Percentiles rank a stretch among this genome's conserved stretches.
Evolutionary conservation across 345 rosid species (phyloP).

Genomic region (Viola odorata): DNA sequence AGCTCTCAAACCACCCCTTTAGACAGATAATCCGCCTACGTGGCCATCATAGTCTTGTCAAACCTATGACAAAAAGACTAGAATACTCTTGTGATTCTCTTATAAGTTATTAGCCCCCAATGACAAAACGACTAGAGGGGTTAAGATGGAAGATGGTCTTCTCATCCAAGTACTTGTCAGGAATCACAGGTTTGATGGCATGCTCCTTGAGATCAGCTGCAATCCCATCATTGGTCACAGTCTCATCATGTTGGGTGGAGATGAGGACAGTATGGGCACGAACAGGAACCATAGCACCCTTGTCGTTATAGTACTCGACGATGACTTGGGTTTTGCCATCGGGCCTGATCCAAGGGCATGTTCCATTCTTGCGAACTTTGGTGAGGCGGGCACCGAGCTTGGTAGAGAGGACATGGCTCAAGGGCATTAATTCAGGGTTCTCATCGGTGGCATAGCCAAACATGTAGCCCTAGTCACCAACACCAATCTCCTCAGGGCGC

Average conservation of each 20-base stretch:
- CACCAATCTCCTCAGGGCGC: conserved; percentile 16
- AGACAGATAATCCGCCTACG: too few relatives aligned
- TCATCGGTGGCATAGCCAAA: conserved; percentile 19
- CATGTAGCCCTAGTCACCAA: conserved; percentile 15
- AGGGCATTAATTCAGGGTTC: conserved; percentile 50
- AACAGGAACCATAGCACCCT: conserved; percentile 71
- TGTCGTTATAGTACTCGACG: conserved; percentile 50
- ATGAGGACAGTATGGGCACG: conserved; percentile 76
- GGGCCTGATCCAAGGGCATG: conserved; percentile 64
- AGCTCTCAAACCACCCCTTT: too few relatives aligned
- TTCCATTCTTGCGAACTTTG: conserved; percentile 68
- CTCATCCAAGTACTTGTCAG: conserved; percentile 69
- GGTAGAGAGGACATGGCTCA: conserved; percentile 67
- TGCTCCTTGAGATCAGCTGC: conserved; percentile 77
- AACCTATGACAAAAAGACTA: too few relatives aligned
- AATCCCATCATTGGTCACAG: conserved; percentile 61
- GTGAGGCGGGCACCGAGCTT: conserved; percentile 73
- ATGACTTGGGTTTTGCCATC: conserved; percentile 61
- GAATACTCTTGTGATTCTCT: too few relatives aligned
- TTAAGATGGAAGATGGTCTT: conserved; percentile 81
- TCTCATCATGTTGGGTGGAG: conserved; percentile 54
- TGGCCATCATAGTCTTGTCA: too few relatives aligned
- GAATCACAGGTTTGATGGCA: conserved; percentile 69
- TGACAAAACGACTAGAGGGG: conserved; percentile 77
- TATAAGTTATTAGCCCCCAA: too few relatives aligned